These are phyloP conservation scores for Arabidopsis thaliana DNA, from an alignment of 345 rosid genomes.

Conservation along the genomic window DNA sequence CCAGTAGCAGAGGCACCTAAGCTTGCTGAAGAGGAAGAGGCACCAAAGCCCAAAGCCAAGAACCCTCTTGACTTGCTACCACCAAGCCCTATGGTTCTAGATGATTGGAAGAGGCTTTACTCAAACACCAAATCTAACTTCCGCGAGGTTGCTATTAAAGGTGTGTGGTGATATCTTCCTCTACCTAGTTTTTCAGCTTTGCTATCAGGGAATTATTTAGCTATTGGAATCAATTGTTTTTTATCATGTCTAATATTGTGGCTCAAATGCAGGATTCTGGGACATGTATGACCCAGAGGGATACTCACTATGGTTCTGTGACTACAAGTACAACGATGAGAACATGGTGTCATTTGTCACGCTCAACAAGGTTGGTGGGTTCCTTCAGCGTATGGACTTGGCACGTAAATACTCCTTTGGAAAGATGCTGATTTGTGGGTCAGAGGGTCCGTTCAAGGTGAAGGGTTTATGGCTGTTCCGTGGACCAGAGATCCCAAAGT, in stretches of 20 bases:
- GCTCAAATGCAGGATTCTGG: slow-evolving; percentile 81
- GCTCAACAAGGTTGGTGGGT: slow-evolving; percentile 91
- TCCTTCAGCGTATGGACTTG: slow-evolving; percentile 94
- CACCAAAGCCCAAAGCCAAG: slow-evolving; percentile 85
- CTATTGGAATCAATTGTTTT: background rate
- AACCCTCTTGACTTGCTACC: slow-evolving; percentile 94
- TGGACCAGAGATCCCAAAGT: slow-evolving; percentile 82
- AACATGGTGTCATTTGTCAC: slow-evolving; percentile 90
- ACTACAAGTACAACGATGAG: slow-evolving; percentile 97
- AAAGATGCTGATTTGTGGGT: slow-evolving; percentile 90
- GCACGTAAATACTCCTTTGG: slow-evolving; percentile 97
- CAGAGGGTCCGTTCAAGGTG: slow-evolving; percentile 84
- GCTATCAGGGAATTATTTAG: background rate
- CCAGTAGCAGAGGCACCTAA: slow-evolving; percentile 54
- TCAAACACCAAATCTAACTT: slow-evolving; percentile 95
- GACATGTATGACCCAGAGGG: slow-evolving; percentile 99
- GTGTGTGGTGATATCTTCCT: slow-evolving; percentile 44
- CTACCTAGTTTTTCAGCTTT: background rate
- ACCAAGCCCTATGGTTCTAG: slow-evolving; percentile 90
- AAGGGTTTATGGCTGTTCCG: slow-evolving; percentile 99
- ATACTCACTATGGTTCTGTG: slow-evolving; percentile 96
- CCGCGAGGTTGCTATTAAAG: slow-evolving; percentile 96
- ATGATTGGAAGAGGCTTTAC: slow-evolving; percentile 99
- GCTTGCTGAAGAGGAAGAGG: slow-evolving; percentile 63
- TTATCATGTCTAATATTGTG: background rate